Evolutionary conservation across 306 rosid species (phyloP).

Genomic region (Fragaria iinumae): DNA sequence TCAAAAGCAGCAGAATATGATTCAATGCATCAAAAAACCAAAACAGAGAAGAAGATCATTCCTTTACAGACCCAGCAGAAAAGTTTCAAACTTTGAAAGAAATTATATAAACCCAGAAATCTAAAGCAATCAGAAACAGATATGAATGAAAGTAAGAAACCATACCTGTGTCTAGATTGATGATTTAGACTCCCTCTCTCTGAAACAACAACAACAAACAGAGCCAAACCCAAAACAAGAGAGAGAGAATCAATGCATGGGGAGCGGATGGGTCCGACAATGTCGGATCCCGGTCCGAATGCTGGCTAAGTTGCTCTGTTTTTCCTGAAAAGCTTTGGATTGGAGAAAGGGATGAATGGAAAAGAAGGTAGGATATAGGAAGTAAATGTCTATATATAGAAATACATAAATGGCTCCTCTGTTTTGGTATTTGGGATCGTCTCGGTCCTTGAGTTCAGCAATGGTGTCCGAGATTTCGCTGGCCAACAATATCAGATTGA

Average conservation of each 20-base stretch:
- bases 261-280: slow-evolving; percentile 30
- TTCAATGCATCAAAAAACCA: slow-evolving; percentile 4
- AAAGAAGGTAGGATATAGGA: neutral
- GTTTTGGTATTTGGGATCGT: neutral
- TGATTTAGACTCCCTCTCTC: slow-evolving; percentile 21
- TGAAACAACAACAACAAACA: slow-evolving; percentile 14
- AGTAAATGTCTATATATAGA: neutral
- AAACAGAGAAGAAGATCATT: neutral
- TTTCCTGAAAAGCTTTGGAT: neutral
- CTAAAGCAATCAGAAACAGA: neutral
- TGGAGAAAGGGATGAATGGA: slow-evolving; percentile 1
- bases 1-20: neutral
- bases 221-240: slow-evolving; percentile 13
- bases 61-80: neutral
- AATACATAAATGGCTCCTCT: slow-evolving; percentile 1
- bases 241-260: slow-evolving; percentile 6
- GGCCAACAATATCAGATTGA: slow-evolving; percentile 18
- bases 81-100: neutral
- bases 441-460: slow-evolving; percentile 12
- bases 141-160: neutral
- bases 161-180: neutral
- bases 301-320: slow-evolving; percentile 16
- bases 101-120: slow-evolving; percentile 16
- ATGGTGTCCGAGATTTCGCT: slow-evolving; percentile 38
- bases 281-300: slow-evolving; percentile 40